phyloP scores from a whole-genome alignment of 768 basidiomycete genomes.

The Strobilomyces dryophilus region DNA sequence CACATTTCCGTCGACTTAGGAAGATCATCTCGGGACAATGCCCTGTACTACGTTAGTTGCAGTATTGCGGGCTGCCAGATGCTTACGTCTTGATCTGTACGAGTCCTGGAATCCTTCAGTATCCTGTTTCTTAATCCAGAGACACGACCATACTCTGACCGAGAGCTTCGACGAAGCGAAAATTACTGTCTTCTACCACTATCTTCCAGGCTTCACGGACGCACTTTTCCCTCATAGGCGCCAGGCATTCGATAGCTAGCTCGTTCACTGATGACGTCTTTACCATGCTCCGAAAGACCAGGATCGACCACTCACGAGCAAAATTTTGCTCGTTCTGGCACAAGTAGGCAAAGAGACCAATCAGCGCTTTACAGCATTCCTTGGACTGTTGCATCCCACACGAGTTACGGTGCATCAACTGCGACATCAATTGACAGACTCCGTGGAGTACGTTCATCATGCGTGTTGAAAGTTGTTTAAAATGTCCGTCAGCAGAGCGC shows the following conservation, averaged over 20 bases:
- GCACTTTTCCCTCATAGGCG: slow-evolving; percentile 9
- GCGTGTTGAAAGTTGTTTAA: slow-evolving; percentile 14
- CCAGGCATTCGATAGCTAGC: slow-evolving; percentile 17
- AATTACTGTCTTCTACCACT: slow-evolving; percentile 7
- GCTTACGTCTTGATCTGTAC: slow-evolving; percentile 15
- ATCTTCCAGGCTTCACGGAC: slow-evolving; percentile 21
- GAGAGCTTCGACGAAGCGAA: slow-evolving; percentile 13
- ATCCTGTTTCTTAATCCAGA: neutral
- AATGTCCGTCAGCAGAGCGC: slow-evolving; percentile 12
- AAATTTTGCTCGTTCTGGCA: slow-evolving; percentile 19
- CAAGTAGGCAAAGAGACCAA: slow-evolving; percentile 23
- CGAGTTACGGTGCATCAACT: slow-evolving; percentile 21
- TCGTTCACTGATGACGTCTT: slow-evolving; percentile 15
- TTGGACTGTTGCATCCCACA: slow-evolving; percentile 25
- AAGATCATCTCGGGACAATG: slow-evolving; percentile 6
- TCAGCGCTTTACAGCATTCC: slow-evolving; percentile 29
- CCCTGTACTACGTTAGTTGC: slow-evolving; percentile 8
- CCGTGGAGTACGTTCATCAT: slow-evolving; percentile 16
- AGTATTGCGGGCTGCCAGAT: neutral
- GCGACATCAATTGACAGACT: slow-evolving; percentile 17
- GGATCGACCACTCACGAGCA: slow-evolving; percentile 12
- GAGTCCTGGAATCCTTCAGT: slow-evolving; percentile 15
- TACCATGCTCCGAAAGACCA: neutral
- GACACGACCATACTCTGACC: slow-evolving; percentile 16
- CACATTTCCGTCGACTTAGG: slow-evolving; percentile 1